Evolutionary conservation across 345 rosid species (phyloP).

Genomic region (Mercurialis annua): DNA sequence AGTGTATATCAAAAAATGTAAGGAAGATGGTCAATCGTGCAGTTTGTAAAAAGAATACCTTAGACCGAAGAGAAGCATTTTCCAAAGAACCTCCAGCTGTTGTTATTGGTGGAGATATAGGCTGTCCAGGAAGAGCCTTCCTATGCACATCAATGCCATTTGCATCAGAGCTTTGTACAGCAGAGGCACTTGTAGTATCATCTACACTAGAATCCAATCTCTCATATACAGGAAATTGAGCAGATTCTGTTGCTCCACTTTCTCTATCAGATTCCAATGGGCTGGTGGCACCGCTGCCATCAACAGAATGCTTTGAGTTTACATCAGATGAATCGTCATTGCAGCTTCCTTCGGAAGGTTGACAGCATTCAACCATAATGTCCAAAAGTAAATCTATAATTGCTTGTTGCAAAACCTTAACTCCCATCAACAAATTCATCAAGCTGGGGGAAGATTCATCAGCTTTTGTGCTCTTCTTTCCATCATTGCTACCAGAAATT

Average conservation of each 20-base stretch:
- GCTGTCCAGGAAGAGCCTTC: slow-evolving; percentile 54
- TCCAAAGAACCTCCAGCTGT: slow-evolving; percentile 53
- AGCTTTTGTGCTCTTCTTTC: slow-evolving; percentile 56
- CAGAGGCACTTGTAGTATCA: slow-evolving; percentile 57
- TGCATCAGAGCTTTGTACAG: slow-evolving; percentile 68
- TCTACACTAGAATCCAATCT: slow-evolving; percentile 73
- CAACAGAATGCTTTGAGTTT: slow-evolving; percentile 43
- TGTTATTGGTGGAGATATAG: slow-evolving; percentile 58
- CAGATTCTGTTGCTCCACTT: slow-evolving; percentile 51
- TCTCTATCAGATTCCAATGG: slow-evolving; percentile 64
- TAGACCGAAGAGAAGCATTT: slow-evolving; percentile 60
- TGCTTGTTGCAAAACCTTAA: slow-evolving; percentile 98
- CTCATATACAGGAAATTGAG: slow-evolving; percentile 55
- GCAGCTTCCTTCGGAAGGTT: slow-evolving; percentile 75
- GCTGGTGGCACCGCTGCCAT: slow-evolving; percentile 46
- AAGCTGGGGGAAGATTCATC: slow-evolving; percentile 96
- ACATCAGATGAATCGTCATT: slow-evolving; percentile 45
- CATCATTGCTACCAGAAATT: slow-evolving; percentile 67
- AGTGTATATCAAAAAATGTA: slow-evolving; percentile 11
- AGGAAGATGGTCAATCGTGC: slow-evolving; percentile 20
- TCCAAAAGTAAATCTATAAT: slow-evolving; percentile 93
- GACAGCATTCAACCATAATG: slow-evolving; percentile 99
- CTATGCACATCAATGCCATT: slow-evolving; percentile 45
- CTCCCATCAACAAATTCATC: slow-evolving; percentile 98
- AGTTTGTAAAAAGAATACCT: slow-evolving; percentile 45